Percentiles rank a stretch among this genome's conserved stretches.
Evolutionary conservation across 78 protist species (phyloP).

Genomic region (Dictyostelium firmibasis): DNA sequence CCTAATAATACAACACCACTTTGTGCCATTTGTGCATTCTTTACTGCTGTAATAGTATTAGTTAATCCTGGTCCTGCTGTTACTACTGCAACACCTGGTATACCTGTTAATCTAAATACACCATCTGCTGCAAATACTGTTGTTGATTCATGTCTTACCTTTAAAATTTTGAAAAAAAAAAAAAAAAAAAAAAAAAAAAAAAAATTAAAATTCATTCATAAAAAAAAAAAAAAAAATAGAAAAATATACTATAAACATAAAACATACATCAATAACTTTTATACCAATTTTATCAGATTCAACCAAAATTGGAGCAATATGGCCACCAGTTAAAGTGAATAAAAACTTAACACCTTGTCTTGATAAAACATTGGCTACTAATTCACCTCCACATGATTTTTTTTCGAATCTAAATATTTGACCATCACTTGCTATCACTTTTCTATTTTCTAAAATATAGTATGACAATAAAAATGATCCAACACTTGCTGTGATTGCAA

Average conservation of each 20-base stretch:
- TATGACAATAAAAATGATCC: not conserved
- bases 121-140: conserved; percentile 94
- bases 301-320: conserved; percentile 86
- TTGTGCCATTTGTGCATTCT: conserved; percentile 93
- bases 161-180: not conserved
- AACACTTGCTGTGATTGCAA: not conserved
- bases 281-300: conserved; percentile 52
- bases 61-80: conserved; percentile 95
- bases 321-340: conserved; percentile 89
- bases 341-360: conserved; percentile 81
- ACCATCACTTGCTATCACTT: not conserved
- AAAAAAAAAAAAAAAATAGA: not conserved
- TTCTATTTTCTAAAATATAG: not conserved
- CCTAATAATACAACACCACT: conserved; percentile 85
- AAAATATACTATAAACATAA: not conserved
- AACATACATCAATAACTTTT: conserved; percentile 80
- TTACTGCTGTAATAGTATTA: conserved; percentile 91
- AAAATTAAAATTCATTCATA: not conserved
- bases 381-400: conserved; percentile 80
- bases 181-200: not conserved
- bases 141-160: conserved; percentile 87
- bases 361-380: conserved; percentile 79
- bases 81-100: conserved; percentile 89
- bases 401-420: not conserved
- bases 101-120: conserved; percentile 83